phyloP scores from a whole-genome alignment of 495 filamentous ascomycete species.

The Aspergillus sclerotioniger region DNA sequence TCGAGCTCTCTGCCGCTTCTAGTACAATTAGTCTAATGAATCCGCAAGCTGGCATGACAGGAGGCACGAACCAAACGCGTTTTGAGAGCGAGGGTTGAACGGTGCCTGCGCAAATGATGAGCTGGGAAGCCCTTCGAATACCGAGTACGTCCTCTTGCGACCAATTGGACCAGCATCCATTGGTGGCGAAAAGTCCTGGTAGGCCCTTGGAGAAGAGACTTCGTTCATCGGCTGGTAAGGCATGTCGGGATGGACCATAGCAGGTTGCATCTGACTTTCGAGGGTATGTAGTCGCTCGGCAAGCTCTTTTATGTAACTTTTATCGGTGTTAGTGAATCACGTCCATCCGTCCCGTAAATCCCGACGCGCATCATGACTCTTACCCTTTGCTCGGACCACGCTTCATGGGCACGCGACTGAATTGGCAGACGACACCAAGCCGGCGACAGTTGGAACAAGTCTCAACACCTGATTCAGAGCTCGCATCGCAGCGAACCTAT shows the following conservation, averaged over 20 bases:
- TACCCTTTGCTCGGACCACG: conserved; percentile 94
- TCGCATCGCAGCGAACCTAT: conserved; percentile 87
- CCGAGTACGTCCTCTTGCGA: conserved; percentile 57
- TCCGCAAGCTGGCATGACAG: conserved; percentile 2
- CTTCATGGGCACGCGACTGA: conserved; percentile 92
- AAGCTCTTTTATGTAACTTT: conserved; percentile 92
- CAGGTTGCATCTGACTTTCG: conserved; percentile 62
- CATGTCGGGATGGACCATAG: conserved; percentile 47
- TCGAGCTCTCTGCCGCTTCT: conserved; percentile 39
- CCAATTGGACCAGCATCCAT: conserved; percentile 37
- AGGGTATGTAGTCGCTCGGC: conserved; percentile 83
- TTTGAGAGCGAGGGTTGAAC: conserved; percentile 44
- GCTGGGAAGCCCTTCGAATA: conserved; percentile 51
- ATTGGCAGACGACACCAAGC: conserved; percentile 73
- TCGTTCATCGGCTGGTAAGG: conserved; percentile 49
- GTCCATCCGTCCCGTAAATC: conserved; percentile 5
- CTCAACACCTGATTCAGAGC: conserved; percentile 71
- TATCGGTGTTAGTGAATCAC: conserved; percentile 22
- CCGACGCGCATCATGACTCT: conserved; percentile 18
- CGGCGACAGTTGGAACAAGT: conserved; percentile 86
- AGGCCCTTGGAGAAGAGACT: conserved; percentile 40
- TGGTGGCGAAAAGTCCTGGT: conserved; percentile 51
- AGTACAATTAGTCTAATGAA: conserved; percentile 25
- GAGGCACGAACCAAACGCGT: conserved; percentile 33
- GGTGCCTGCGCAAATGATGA: conserved; percentile 46